A percentile compares a stretch with the other conserved stretches of the same genome.
phyloP scores from a whole-genome alignment of 2,329 filamentous ascomycete species.

The Chaetomium strumarium region DNA sequence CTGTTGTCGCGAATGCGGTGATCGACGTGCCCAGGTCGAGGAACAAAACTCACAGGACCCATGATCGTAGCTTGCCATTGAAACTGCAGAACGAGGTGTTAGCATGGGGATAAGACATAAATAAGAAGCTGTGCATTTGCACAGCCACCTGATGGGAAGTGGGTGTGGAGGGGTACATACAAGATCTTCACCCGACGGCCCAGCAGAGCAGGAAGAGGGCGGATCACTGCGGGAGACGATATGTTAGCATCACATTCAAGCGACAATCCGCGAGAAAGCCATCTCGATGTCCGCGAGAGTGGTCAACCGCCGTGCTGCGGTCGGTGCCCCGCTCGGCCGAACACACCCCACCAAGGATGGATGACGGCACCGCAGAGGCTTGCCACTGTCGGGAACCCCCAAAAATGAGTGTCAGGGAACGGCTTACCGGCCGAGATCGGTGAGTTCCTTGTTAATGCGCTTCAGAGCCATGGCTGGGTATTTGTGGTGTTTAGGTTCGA shows the following conservation, averaged over 20 bases:
- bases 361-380: slow-evolving; percentile 14
- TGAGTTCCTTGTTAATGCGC: slow-evolving; percentile 92
- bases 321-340: slow-evolving; percentile 18
- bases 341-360: slow-evolving; percentile 23
- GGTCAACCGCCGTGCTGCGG: slow-evolving; percentile 3
- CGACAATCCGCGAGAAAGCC: neutral
- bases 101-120: slow-evolving; percentile 19
- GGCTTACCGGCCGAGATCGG: slow-evolving; percentile 79
- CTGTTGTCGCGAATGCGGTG: neutral
- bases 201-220: slow-evolving; percentile 96
- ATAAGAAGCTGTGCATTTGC: slow-evolving; percentile 4
- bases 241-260: slow-evolving; percentile 26
- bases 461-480: slow-evolving; percentile 68
- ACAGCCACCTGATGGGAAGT: slow-evolving; percentile 6
- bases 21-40: slow-evolving; percentile 8
- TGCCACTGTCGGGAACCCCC: neutral
- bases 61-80: slow-evolving; percentile 99
- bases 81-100: slow-evolving; percentile 55
- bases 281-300: neutral
- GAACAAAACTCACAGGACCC: slow-evolving; percentile 75
- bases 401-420: neutral
- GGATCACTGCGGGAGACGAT: slow-evolving; percentile 67
- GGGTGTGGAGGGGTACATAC: slow-evolving; percentile 53
- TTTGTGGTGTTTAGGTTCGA: slow-evolving; percentile 22
- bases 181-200: slow-evolving; percentile 94